Conservation (phyloP, 2,329 filamentous ascomycete species). For the Teratosphaeria nubilosa region DNA sequence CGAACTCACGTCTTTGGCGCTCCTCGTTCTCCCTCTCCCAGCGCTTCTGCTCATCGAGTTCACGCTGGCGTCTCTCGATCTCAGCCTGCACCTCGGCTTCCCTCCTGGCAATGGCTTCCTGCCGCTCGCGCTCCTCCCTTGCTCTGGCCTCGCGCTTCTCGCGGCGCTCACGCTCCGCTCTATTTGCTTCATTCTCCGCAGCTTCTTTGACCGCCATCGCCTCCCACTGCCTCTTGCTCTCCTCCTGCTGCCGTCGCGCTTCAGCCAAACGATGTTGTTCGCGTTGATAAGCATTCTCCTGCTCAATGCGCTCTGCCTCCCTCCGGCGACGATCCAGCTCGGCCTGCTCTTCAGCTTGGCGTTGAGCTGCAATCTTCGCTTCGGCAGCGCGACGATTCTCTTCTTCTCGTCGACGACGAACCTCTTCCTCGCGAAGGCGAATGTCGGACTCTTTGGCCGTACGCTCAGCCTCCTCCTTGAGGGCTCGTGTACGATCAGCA, state of each 20-base stretch:
- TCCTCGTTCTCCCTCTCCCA: conserved; percentile 5
- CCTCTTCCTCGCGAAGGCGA: conserved; percentile 15
- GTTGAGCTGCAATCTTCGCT: conserved; percentile 1
- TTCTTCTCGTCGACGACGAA: conserved; percentile 16
- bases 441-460: conserved; percentile 13
- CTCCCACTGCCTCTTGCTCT: conserved; percentile 3
- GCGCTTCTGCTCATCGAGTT: conserved; percentile 2
- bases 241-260: conserved; percentile 1
- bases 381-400: conserved; percentile 15
- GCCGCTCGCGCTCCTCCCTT: not conserved
- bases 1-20: conserved; percentile 8
- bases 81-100: conserved; percentile 14
- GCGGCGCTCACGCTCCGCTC: conserved; percentile 1
- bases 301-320: conserved; percentile 5
- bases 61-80: conserved; percentile 4
- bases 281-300: conserved; percentile 2
- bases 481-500: conserved; percentile 23
- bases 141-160: not conserved
- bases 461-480: conserved; percentile 26
- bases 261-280: conserved; percentile 5
- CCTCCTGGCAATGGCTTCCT: conserved; percentile 1
- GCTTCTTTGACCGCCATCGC: conserved; percentile 5
- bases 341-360: conserved; percentile 6
- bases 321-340: conserved; percentile 6
- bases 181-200: conserved; percentile 1